Base-by-base conservation (phyloP, 441 rosid species). In the Manihot esculenta region DNA sequence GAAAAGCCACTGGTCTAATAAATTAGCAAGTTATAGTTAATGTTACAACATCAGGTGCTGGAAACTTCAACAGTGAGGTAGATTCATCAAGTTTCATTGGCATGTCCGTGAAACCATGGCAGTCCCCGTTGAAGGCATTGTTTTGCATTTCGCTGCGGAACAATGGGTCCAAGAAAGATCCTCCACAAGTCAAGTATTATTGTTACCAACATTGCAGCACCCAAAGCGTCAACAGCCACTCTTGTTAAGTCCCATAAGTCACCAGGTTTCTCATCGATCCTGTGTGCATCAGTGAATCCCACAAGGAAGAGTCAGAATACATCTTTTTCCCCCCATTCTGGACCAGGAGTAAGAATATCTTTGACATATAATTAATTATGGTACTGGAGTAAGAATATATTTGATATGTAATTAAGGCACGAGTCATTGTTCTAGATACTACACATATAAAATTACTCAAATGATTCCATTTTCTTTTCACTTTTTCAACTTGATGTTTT, bases 111-210 rank as follows among this genome's bases (percentile, higher is more conserved):
- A 73, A 95, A 86, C 98, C 99, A 95, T 61, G 96, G 97, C 53
- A 93, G 81, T 66, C 97, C 97, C 5, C 92, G 87, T 72, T 89
- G 84, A 74, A 74, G 72, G 79, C 97, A 89, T 33, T 82, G 87
- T 70, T 77, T 81, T 23, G 91, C 70, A n/a, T 21, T 80, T 85
- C 2, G 94, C 80, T 84, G 35, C 5, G 88, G 84, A 72, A 95
- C 86, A 41, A 95, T 87, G 57, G 99, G 98, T 76, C 99, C 98
- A 2, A 95, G 89, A 81, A 87, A 87, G 77, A 95, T 82, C 64
- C 97, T 94, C 99, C 98, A 93, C 72, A 93, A 76, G 78, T 95
- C 97, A 27, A 95, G 99, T 76, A 93, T 88, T 76, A 95, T 95
- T 0, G 97, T 95, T 66, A 95, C 98, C 74, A 95, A 76, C 99